A percentile compares a stretch with the other conserved stretches of the same genome.
These are phyloP conservation scores for Scedosporium minutisporum DNA, from an alignment of 2,329 filamentous ascomycete genomes.

Conservation along the genomic window DNA sequence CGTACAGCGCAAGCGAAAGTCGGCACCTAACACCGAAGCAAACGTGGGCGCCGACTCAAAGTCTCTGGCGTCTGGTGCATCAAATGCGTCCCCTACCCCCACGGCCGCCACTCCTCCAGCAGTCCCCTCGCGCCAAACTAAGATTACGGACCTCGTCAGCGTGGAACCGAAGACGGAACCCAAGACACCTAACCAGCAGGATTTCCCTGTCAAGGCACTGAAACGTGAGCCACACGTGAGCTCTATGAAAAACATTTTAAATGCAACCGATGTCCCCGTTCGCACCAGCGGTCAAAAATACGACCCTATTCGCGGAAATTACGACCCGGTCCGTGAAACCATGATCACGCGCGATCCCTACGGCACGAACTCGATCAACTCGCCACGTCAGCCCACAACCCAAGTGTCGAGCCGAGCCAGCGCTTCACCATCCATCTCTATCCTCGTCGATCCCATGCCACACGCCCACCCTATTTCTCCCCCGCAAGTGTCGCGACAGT, in stretches of 20 bases:
- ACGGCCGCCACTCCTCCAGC: background rate
- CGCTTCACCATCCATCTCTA: constrained; percentile 84
- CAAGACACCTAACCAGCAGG: constrained; percentile 15
- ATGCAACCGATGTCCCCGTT: constrained; percentile 33
- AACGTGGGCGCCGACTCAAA: constrained; percentile 25
- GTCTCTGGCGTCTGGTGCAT: constrained; percentile 21
- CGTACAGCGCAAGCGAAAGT: constrained; percentile 45
- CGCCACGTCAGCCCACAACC: constrained; percentile 33
- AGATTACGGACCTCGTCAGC: constrained; percentile 28
- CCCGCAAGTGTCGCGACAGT: constrained; percentile 14
- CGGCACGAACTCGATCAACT: constrained; percentile 34
- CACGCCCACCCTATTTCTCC: constrained; percentile 20
- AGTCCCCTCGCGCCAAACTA: constrained; percentile 24
- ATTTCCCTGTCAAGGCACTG: constrained; percentile 32
- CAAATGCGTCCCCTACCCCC: background rate
- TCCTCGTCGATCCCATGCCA: constrained; percentile 64
- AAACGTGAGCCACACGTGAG: constrained; percentile 40
- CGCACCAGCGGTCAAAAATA: constrained; percentile 73
- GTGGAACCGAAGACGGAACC: constrained; percentile 6
- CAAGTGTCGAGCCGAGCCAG: constrained; percentile 55
- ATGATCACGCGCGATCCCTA: constrained; percentile 43
- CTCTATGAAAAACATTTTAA: constrained; percentile 48
- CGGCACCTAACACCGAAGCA: constrained; percentile 28
- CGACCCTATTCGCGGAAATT: constrained; percentile 77
- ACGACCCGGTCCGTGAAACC: constrained; percentile 54